A percentile compares a stretch with the other conserved stretches of the same genome.
Conservation (phyloP, 345 rosid species). For the Stellera chamaejasme region DNA sequence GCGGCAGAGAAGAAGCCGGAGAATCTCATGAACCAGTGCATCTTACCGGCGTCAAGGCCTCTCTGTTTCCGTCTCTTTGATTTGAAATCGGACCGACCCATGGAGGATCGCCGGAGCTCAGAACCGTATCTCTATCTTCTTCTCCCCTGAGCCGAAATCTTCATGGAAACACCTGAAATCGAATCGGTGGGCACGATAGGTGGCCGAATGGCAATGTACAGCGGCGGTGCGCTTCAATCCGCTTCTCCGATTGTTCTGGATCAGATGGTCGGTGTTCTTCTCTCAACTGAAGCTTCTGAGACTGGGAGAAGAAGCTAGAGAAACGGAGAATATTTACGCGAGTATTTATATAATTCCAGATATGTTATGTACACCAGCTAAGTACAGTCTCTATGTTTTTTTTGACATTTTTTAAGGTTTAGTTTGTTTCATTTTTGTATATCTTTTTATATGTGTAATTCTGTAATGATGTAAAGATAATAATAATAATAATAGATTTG, state of each 20-base stretch:
- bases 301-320: too few relatives aligned
- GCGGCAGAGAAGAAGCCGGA: constrained; percentile 72
- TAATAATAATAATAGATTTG: too few relatives aligned
- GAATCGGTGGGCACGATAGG: constrained; percentile 29
- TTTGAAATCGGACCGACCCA: constrained; percentile 40
- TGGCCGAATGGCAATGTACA: constrained; percentile 38
- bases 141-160: too few relatives aligned
- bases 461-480: too few relatives aligned
- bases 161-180: constrained; percentile 21
- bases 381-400: background rate
- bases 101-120: constrained; percentile 37
- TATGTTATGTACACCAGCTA: too few relatives aligned
- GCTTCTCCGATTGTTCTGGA: constrained; percentile 14
- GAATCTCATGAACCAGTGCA: constrained; percentile 71
- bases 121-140: background rate
- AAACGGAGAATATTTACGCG: background rate
- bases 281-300: background rate
- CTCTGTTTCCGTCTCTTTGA: constrained; percentile 26
- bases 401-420: too few relatives aligned
- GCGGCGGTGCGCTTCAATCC: constrained; percentile 34
- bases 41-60: constrained; percentile 30
- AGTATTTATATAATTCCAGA: too few relatives aligned
- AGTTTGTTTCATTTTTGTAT: too few relatives aligned
- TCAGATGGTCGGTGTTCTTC: background rate
- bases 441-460: too few relatives aligned